Conservation (phyloP, 164 flowering plant genomes). For the Paratinospora sagittata region DNA sequence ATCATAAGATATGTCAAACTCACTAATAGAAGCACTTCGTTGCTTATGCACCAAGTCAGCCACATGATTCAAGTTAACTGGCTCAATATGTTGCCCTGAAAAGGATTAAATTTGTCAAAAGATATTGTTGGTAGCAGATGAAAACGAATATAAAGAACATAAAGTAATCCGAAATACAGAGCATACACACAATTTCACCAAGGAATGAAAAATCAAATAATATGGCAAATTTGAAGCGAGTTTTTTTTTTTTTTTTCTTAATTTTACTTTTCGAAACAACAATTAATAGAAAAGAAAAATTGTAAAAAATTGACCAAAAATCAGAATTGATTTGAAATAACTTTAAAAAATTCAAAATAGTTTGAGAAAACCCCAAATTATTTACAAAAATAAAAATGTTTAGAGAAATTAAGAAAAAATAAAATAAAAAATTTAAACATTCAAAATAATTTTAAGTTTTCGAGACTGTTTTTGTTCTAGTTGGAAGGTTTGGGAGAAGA, state of each 20-base stretch:
- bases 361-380: not conserved
- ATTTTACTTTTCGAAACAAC: not conserved
- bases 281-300: not conserved
- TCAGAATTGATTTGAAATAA: not conserved
- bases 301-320: not conserved
- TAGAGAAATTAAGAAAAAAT: too few species aligned
- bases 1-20: conserved; percentile 71
- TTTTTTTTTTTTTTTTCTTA: too few species aligned
- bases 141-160: not conserved
- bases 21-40: conserved; percentile 64
- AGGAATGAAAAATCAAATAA: not conserved
- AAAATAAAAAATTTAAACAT: too few species aligned
- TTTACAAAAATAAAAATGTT: too few species aligned
- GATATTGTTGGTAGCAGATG: not conserved
- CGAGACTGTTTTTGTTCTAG: too few species aligned
- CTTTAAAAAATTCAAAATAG: not conserved
- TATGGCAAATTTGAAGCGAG: not conserved
- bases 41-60: conserved; percentile 70
- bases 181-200: too few species aligned
- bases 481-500: too few species aligned
- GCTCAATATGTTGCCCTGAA: conserved; percentile 14
- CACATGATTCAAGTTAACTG: conserved; percentile 57
- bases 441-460: too few species aligned
- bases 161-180: not conserved
- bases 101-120: not conserved